Evolutionary conservation across 2,329 filamentous ascomycete genomes (phyloP).

Genomic region (Bisporella sp.): DNA sequence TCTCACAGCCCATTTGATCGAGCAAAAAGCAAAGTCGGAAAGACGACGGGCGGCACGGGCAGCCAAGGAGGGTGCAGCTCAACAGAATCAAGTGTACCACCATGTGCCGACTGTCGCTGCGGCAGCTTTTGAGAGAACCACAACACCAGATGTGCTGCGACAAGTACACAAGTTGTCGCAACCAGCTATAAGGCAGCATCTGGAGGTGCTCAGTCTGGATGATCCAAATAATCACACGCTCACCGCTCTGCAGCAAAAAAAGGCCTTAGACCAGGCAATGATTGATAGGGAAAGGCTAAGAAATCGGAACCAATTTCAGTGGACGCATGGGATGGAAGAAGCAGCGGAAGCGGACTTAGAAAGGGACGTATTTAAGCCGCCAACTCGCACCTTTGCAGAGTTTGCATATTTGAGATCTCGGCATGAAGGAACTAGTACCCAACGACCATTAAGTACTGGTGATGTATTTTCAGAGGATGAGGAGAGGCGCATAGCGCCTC

Average conservation of each 20-base stretch:
- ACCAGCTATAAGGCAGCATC: slow-evolving; percentile 33
- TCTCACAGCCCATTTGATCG: slow-evolving; percentile 41
- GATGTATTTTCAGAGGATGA: slow-evolving; percentile 15
- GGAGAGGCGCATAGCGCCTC: background rate
- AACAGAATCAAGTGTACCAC: slow-evolving; percentile 30
- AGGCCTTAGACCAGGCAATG: slow-evolving; percentile 22
- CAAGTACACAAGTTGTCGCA: slow-evolving; percentile 39
- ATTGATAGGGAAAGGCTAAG: slow-evolving; percentile 29
- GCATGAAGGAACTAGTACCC: slow-evolving; percentile 1
- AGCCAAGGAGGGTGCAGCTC: slow-evolving; percentile 3
- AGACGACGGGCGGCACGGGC: slow-evolving; percentile 13
- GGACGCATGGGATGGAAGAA: slow-evolving; percentile 30
- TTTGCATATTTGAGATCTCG: slow-evolving; percentile 13
- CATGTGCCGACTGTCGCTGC: slow-evolving; percentile 49
- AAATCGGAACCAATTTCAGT: slow-evolving; percentile 40
- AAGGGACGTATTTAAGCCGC: slow-evolving; percentile 21
- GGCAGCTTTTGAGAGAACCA: slow-evolving; percentile 46
- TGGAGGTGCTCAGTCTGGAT: slow-evolving; percentile 26
- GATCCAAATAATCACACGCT: slow-evolving; percentile 6
- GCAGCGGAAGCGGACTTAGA: slow-evolving; percentile 27
- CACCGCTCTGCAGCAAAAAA: slow-evolving; percentile 13
- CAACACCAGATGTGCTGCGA: slow-evolving; percentile 37
- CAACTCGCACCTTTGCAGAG: slow-evolving; percentile 26
- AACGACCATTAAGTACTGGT: slow-evolving; percentile 19
- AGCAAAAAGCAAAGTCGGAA: slow-evolving; percentile 37